Conservation (phyloP, 306 rosid species). For the Lathyrus tuberosus region DNA sequence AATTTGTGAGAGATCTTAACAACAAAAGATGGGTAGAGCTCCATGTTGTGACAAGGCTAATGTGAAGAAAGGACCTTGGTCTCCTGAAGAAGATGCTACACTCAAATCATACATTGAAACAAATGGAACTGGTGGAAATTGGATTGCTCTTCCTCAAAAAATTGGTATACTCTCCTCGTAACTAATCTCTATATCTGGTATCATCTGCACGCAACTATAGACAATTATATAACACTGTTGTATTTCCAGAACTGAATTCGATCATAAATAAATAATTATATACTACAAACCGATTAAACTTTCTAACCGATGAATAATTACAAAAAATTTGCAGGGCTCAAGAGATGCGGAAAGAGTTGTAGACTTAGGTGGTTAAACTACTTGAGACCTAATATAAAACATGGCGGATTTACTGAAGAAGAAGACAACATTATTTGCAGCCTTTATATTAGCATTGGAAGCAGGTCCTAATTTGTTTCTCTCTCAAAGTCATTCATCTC, state of each 20-base stretch:
- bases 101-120: constrained; percentile 87
- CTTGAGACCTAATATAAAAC: constrained; percentile 94
- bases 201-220: too few species aligned
- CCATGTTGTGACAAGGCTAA: constrained; percentile 97
- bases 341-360: constrained; percentile 99
- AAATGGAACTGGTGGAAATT: constrained; percentile 90
- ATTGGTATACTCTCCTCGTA: constrained; percentile 51
- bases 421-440: constrained; percentile 94
- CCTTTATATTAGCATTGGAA: constrained; percentile 98
- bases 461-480: constrained; percentile 63
- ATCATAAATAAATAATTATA: neutral
- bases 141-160: constrained; percentile 99
- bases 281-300: neutral
- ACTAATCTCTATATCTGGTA: too few species aligned
- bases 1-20: neutral
- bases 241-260: too few species aligned
- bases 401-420: constrained; percentile 99
- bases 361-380: constrained; percentile 93
- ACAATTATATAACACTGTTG: too few species aligned
- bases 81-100: constrained; percentile 88
- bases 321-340: constrained; percentile 64
- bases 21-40: constrained; percentile 82
- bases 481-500: constrained; percentile 21
- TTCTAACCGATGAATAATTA: constrained; percentile 10
- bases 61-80: constrained; percentile 99